Percentiles rank a stretch among this genome's conserved stretches.
Evolutionary conservation across 108 stramenopile species (phyloP).

Genomic region (Fragilaria crotonensis): DNA sequence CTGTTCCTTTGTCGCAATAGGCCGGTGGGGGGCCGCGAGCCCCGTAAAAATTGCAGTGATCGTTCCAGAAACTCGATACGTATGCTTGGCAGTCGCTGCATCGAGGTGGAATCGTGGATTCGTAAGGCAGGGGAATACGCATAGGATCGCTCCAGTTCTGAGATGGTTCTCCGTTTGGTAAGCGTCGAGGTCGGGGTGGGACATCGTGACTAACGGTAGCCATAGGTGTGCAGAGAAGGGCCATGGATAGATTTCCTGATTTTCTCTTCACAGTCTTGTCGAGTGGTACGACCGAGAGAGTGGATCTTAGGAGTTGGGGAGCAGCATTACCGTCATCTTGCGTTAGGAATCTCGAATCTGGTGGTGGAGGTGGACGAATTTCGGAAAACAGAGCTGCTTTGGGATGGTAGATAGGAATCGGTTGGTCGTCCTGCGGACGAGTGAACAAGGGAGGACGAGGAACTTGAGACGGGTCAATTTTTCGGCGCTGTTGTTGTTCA

Average conservation of each 20-base stretch:
- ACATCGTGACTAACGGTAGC: slow-evolving; percentile 21
- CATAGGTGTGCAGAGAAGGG: slow-evolving; percentile 49
- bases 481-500: too few species aligned
- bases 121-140: slow-evolving; percentile 35
- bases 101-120: slow-evolving; percentile 32
- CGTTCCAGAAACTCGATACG: slow-evolving; percentile 63
- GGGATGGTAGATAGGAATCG: slow-evolving; percentile 1
- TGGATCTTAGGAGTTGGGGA: slow-evolving; percentile 51
- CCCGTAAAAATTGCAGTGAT: slow-evolving; percentile 56
- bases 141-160: slow-evolving; percentile 20
- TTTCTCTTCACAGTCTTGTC: slow-evolving; percentile 34
- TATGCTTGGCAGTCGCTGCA: slow-evolving; percentile 68
- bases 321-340: slow-evolving; percentile 55
- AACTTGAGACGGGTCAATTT: slow-evolving; percentile 49
- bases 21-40: slow-evolving; percentile 16
- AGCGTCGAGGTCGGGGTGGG: slow-evolving; percentile 1
- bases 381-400: not conserved
- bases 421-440: slow-evolving; percentile 18
- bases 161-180: not conserved
- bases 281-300: slow-evolving; percentile 48
- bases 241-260: slow-evolving; percentile 47
- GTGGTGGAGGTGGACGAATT: slow-evolving; percentile 32
- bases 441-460: slow-evolving; percentile 49
- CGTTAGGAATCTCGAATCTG: slow-evolving; percentile 47
- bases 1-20: slow-evolving; percentile 45